phyloP scores from a whole-genome alignment of 352 stramenopile genomes.

The Globisporangium heterothallicum region DNA sequence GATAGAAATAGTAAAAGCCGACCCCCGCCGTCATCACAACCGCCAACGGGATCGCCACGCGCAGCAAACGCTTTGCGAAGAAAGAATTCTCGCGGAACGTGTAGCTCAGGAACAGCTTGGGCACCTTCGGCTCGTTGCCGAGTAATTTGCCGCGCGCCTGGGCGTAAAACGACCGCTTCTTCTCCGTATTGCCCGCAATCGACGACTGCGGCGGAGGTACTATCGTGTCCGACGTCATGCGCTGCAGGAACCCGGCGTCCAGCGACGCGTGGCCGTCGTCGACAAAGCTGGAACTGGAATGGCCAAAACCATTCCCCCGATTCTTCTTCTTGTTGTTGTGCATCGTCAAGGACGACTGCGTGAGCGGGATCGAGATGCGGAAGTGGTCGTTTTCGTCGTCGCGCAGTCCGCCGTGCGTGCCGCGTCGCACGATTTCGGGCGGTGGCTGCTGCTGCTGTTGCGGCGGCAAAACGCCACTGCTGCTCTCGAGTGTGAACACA shows the following conservation, averaged over 20 bases:
- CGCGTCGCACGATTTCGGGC: neutral
- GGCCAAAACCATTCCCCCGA: neutral
- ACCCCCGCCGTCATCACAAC: constrained; percentile 39
- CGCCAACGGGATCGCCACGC: constrained; percentile 32
- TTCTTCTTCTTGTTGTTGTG: constrained; percentile 1
- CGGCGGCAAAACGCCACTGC: constrained; percentile 1
- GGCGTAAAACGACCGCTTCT: constrained; percentile 57
- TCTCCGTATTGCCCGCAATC: constrained; percentile 18
- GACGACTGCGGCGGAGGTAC: neutral
- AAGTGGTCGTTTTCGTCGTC: constrained; percentile 13
- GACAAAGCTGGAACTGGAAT: constrained; percentile 4
- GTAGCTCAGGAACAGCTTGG: constrained; percentile 46
- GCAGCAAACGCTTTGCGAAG: constrained; percentile 61
- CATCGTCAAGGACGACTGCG: constrained; percentile 6
- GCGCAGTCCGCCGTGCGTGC: constrained; percentile 11
- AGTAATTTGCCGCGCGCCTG: constrained; percentile 23
- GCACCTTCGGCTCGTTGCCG: constrained; percentile 48
- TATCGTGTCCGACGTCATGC: constrained; percentile 12
- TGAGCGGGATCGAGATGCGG: constrained; percentile 7
- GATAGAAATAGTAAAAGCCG: constrained; percentile 71
- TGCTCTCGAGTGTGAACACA: constrained; percentile 9
- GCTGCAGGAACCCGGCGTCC: neutral
- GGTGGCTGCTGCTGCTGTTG: neutral
- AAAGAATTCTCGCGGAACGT: constrained; percentile 73
- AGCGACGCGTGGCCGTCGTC: constrained; percentile 3